Percentiles rank a stretch among this genome's conserved stretches.
These are phyloP conservation scores for Stagonosporopsis chrysanthemi DNA, from an alignment of 2,329 filamentous ascomycete species.

Conservation along the genomic window DNA sequence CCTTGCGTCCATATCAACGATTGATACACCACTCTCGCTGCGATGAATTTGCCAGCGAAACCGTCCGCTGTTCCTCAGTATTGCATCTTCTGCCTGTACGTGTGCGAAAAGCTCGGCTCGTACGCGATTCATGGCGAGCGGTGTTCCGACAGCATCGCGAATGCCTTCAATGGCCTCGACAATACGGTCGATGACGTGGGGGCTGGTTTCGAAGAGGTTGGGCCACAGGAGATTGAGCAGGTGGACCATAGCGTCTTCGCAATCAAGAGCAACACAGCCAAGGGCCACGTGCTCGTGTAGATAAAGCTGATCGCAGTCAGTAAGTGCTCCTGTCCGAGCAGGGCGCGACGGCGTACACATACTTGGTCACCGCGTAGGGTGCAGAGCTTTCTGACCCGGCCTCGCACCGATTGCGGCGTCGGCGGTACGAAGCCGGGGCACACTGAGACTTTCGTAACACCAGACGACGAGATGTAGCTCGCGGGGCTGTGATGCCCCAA, in stretches of 20 bases:
- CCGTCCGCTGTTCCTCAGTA: background rate
- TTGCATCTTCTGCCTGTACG: conserved; percentile 50
- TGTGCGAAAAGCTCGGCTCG: no score
- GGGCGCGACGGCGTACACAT: no score
- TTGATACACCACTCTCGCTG: background rate
- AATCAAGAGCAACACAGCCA: conserved; percentile 95
- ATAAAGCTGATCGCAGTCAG: conserved; percentile 79
- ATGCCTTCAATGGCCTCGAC: conserved; percentile 97
- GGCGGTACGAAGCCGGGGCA: no score
- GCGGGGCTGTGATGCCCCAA: no score
- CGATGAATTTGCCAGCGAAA: background rate
- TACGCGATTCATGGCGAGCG: conserved; percentile 95
- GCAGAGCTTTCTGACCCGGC: no score
- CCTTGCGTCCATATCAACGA: background rate
- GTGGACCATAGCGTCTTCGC: conserved; percentile 98
- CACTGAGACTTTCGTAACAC: no score
- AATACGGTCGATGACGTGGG: conserved; percentile 97
- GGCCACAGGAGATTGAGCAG: conserved; percentile 95
- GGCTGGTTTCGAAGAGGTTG: conserved; percentile 96
- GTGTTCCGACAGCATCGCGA: conserved; percentile 89
- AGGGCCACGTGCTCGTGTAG: conserved; percentile 97
- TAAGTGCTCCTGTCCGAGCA: conserved; percentile 96
- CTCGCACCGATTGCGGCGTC: no score
- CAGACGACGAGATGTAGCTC: no score
- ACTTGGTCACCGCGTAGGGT: no score